Conservation (phyloP, 2,329 filamentous ascomycete species). For the Colletotrichum orbiculare region DNA sequence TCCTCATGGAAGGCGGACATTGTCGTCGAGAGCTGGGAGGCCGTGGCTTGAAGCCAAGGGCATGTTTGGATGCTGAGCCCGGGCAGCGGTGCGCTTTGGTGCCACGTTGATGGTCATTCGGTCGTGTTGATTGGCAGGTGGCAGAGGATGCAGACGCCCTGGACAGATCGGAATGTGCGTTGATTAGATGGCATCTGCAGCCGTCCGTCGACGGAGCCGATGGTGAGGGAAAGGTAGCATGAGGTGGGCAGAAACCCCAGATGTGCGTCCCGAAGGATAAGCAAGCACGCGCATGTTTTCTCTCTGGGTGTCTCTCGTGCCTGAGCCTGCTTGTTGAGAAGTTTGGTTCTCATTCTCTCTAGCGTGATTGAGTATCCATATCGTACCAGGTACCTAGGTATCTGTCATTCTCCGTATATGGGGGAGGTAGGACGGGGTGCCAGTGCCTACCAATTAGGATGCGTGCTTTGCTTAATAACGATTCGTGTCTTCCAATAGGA, state of each 20-base stretch:
- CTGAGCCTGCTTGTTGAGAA: not conserved
- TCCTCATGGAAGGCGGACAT: too few species aligned
- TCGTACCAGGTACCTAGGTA: not conserved
- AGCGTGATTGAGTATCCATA: not conserved
- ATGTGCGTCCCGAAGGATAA: constrained; percentile 17
- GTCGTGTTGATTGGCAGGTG: constrained; percentile 13
- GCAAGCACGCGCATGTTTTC: not conserved
- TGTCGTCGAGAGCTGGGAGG: too few species aligned
- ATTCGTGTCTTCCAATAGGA: too few species aligned
- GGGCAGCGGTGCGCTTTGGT: not conserved
- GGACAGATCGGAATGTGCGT: constrained; percentile 21
- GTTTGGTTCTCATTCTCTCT: not conserved
- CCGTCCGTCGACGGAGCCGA: constrained; percentile 9
- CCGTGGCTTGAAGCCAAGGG: not conserved
- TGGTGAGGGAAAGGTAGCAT: too few species aligned
- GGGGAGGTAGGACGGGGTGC: too few species aligned
- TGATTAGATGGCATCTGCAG: constrained; percentile 37
- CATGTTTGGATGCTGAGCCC: constrained; percentile 10
- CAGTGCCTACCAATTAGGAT: too few species aligned
- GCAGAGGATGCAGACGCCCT: constrained; percentile 13
- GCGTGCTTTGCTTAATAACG: too few species aligned
- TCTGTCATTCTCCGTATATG: too few species aligned
- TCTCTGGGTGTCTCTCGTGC: not conserved
- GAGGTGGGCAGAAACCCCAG: constrained; percentile 16
- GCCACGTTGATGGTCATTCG: constrained; percentile 5